Conservation (phyloP, 2,329 filamentous ascomycete species). For the Mycosphaerella sp. region DNA sequence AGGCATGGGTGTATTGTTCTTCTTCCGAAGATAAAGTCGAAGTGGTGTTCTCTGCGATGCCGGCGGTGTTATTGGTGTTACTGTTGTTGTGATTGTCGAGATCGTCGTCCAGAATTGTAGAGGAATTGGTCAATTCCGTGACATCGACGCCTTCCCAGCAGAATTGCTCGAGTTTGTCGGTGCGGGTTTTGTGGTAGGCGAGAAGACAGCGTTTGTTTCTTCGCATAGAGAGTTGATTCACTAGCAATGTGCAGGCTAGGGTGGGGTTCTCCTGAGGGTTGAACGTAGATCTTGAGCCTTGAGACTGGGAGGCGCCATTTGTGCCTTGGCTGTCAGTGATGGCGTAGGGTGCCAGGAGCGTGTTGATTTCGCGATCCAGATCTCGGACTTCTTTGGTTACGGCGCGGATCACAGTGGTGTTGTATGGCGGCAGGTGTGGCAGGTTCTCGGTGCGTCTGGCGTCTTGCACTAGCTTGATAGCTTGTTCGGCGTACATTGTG, state of each 20-base stretch:
- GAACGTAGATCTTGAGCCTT: slow-evolving; percentile 61
- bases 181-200: slow-evolving; percentile 84
- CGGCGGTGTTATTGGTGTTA: slow-evolving; percentile 2
- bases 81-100: too few species aligned
- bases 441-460: slow-evolving; percentile 91
- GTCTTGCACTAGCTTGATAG: slow-evolving; percentile 89
- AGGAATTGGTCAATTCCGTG: slow-evolving; percentile 63
- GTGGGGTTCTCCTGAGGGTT: slow-evolving; percentile 77
- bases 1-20: slow-evolving; percentile 90
- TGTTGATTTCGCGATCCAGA: slow-evolving; percentile 75
- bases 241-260: slow-evolving; percentile 78
- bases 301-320: slow-evolving; percentile 9
- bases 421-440: slow-evolving; percentile 79
- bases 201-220: slow-evolving; percentile 93
- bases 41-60: slow-evolving; percentile 6
- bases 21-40: slow-evolving; percentile 75
- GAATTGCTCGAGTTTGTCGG: slow-evolving; percentile 86
- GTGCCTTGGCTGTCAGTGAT: slow-evolving; percentile 43
- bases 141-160: slow-evolving; percentile 89
- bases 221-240: slow-evolving; percentile 91
- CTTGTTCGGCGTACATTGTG: slow-evolving; percentile 78
- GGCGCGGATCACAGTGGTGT: slow-evolving; percentile 80
- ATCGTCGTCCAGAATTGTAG: too few species aligned
- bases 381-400: slow-evolving; percentile 90
- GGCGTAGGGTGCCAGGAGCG: slow-evolving; percentile 68